Conservation (phyloP, 2,329 filamentous ascomycete genomes). For the Fusarium palustre region DNA sequence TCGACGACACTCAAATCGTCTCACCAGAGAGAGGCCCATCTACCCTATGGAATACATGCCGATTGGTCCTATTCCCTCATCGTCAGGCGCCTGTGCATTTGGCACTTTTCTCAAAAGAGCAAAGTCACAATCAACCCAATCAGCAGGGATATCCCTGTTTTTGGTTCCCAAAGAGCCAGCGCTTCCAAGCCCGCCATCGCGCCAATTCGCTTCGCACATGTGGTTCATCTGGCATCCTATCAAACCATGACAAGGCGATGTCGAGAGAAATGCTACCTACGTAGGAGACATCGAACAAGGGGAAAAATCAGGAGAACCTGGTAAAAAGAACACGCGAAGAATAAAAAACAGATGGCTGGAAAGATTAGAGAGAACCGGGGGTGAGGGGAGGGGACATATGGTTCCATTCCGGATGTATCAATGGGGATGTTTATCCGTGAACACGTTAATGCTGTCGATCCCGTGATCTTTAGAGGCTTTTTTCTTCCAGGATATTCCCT, state of each 20-base stretch:
- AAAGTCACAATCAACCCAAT: not conserved
- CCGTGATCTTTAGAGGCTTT: slow-evolving; percentile 7
- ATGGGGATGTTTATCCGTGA: slow-evolving; percentile 11
- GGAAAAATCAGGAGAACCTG: slow-evolving; percentile 14
- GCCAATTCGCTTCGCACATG: slow-evolving; percentile 44
- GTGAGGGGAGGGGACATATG: not conserved
- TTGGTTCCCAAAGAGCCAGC: slow-evolving; percentile 24
- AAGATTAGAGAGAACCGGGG: not conserved
- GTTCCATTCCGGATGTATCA: slow-evolving; percentile 6
- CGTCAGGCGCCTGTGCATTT: slow-evolving; percentile 46
- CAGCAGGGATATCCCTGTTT: slow-evolving; percentile 33
- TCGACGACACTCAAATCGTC: slow-evolving; percentile 38
- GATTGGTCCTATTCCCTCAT: slow-evolving; percentile 34
- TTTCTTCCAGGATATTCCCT: slow-evolving; percentile 30
- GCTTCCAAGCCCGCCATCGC: slow-evolving; percentile 18
- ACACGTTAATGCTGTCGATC: slow-evolving; percentile 27
- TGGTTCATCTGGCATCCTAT: slow-evolving; percentile 45
- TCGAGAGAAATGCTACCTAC: slow-evolving; percentile 3
- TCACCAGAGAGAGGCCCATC: slow-evolving; percentile 30
- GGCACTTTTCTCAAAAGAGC: not conserved
- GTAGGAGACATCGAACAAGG: slow-evolving; percentile 1
- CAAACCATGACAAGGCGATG: slow-evolving; percentile 41
- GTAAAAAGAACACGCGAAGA: slow-evolving; percentile 6
- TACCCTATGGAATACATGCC: slow-evolving; percentile 34
- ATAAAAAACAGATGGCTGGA: slow-evolving; percentile 34